Percentiles rank a stretch among this genome's conserved stretches.
These are phyloP conservation scores for Eremomyces bilateralis DNA, from an alignment of 495 filamentous ascomycete species.

Conservation along the genomic window DNA sequence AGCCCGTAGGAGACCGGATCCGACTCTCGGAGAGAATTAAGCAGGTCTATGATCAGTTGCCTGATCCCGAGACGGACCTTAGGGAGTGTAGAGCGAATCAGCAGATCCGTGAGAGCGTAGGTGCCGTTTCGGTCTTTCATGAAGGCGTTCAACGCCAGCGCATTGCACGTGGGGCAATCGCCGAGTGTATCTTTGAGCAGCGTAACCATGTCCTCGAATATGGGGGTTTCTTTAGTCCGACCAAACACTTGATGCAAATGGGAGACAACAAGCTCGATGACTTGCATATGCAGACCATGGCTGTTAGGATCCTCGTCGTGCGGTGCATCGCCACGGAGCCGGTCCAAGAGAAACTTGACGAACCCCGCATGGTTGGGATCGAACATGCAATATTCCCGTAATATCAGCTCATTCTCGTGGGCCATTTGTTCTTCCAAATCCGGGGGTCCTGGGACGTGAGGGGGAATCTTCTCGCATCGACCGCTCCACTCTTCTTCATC, in stretches of 20 bases:
- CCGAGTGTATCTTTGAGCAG: conserved; percentile 32
- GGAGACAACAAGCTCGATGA: conserved; percentile 44
- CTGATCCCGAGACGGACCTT: background rate
- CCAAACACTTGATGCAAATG: conserved; percentile 64
- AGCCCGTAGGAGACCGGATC: background rate
- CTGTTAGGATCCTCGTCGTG: conserved; percentile 24
- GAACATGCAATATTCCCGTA: conserved; percentile 63
- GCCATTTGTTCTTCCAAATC: conserved; percentile 38
- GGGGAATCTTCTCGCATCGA: conserved; percentile 20
- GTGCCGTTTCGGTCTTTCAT: background rate
- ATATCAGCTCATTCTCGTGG: conserved; percentile 46
- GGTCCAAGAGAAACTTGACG: conserved; percentile 33
- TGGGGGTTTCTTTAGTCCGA: conserved; percentile 43
- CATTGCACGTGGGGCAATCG: conserved; percentile 28
- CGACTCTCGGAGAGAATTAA: background rate
- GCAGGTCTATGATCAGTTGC: background rate
- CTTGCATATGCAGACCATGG: conserved; percentile 34
- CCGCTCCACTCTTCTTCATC: conserved; percentile 12
- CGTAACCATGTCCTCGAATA: conserved; percentile 33
- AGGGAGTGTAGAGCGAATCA: background rate
- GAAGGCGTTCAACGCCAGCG: background rate
- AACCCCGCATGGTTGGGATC: conserved; percentile 52
- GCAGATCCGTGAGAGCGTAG: background rate
- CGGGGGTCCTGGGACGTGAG: conserved; percentile 33
- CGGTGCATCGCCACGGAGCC: conserved; percentile 21